A percentile compares a stretch with the other conserved stretches of the same genome.
phyloP scores from a whole-genome alignment of 2,329 filamentous ascomycete species.

The Aspergillus sp. region DNA sequence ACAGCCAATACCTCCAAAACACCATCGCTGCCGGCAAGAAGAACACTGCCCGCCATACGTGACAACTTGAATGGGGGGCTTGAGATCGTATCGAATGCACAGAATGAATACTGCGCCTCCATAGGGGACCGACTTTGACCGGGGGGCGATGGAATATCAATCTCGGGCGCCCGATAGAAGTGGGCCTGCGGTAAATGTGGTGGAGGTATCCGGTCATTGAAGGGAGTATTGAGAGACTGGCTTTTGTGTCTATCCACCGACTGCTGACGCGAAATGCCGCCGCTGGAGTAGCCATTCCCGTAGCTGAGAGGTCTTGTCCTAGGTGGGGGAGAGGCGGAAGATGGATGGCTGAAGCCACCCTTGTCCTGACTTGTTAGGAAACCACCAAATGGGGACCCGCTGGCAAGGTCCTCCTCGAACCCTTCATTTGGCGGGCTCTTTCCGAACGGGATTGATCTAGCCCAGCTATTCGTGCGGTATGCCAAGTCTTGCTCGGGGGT shows the following conservation, averaged over 20 bases:
- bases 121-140: conserved; percentile 21
- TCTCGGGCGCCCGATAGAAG: conserved; percentile 72
- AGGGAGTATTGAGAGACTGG: conserved; percentile 37
- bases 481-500: conserved; percentile 35
- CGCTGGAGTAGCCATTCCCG: conserved; percentile 38
- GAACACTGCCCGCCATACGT: conserved; percentile 57
- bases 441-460: conserved; percentile 45
- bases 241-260: conserved; percentile 41
- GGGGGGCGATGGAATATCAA: conserved; percentile 57
- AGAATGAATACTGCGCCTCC: conserved; percentile 69
- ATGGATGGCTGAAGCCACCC: conserved; percentile 43
- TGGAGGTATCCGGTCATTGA: conserved; percentile 51
- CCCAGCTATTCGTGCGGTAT: conserved; percentile 45
- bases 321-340: conserved; percentile 44
- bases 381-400: conserved; percentile 41
- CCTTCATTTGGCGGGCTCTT: conserved; percentile 45
- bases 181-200: conserved; percentile 75
- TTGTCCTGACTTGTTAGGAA: conserved; percentile 39
- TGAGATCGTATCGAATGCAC: conserved; percentile 72
- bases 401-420: conserved; percentile 34
- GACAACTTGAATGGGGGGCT: conserved; percentile 45
- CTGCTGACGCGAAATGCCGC: conserved; percentile 36
- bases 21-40: conserved; percentile 78
- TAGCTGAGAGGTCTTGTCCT: conserved; percentile 45
- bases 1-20: conserved; percentile 74